Base-by-base conservation (phyloP, 495 filamentous ascomycete species). In the Margaritispora aquatica region DNA sequence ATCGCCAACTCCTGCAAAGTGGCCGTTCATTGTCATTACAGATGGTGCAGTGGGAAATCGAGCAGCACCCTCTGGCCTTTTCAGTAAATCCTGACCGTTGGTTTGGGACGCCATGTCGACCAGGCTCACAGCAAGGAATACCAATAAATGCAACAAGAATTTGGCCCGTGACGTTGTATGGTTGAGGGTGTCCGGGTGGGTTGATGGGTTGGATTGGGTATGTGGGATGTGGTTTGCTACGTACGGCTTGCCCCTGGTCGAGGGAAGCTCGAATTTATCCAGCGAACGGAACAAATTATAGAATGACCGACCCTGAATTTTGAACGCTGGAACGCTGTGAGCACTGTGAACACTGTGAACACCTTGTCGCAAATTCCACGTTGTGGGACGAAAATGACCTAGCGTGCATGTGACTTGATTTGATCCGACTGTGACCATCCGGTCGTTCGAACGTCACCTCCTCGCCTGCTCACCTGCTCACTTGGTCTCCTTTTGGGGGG, bases 1-100 rank as follows among this genome's bases (percentile, higher is more conserved):
- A 56, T 84, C 80, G 72, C 88, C 88, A 71, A 92, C 82, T 46
- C 82, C 75, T 62, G 90, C 89, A 74, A 96, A 93, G 71, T 96
- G 92, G 64, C 88, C 88, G 74, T 96, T 96, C 78, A 89, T 87
- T 21, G 82, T 81, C 78, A 88, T 83, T 60, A 78, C 58, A 47
- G 81, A 74, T 34, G 80, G 82, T 15, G 84, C 84, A 29, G 82
- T 80, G 54, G 74, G 74, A 23, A 50, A 60, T 62, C 63, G 57
- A 24, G 67, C 61, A 55, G 62, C 65, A 26, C 60, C 54, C 29
- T 55, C 60, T 2, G 66, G 66, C 31, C 60, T 52, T 54, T 50
- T 50, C 19, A 34, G 13, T 10, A 44, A 31, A 24, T 57, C 44
- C 49, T 57, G 60, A 23, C 63, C 60, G 53, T 66, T 62, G 54